Percentiles rank a stretch among this genome's conserved stretches.
Conservation (phyloP, 2,329 filamentous ascomycete genomes). For the Trichoderma sp. region DNA sequence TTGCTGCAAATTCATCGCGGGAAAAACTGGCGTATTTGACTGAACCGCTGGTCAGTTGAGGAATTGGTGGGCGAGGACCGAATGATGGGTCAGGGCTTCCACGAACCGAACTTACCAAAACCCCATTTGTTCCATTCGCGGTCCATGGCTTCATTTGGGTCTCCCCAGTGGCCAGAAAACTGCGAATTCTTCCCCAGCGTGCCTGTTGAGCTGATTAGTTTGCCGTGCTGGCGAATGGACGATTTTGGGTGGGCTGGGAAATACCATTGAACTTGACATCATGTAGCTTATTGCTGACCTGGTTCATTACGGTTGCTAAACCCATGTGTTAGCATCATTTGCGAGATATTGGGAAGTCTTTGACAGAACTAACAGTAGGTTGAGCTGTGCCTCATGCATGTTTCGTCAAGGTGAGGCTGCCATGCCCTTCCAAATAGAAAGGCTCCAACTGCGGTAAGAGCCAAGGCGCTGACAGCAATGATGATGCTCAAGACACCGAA, state of each 20-base stretch:
- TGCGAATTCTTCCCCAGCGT: neutral
- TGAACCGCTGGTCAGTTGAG: neutral
- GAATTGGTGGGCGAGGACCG: neutral
- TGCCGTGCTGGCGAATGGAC: no score
- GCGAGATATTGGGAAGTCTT: neutral
- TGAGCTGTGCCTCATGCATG: neutral
- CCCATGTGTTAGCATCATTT: neutral
- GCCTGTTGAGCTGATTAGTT: no score
- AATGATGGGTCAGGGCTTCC: neutral
- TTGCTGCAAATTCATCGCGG: neutral
- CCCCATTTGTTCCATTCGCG: slow-evolving; percentile 7
- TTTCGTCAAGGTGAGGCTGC: neutral
- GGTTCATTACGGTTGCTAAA: neutral
- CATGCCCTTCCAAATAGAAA: neutral
- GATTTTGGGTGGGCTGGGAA: neutral
- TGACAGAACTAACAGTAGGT: neutral
- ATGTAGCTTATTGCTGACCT: neutral
- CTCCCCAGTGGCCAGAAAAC: slow-evolving; percentile 3
- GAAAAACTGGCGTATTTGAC: slow-evolving; percentile 8
- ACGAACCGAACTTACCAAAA: slow-evolving; percentile 12
- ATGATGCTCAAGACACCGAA: no score
- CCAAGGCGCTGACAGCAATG: no score
- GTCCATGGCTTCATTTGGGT: slow-evolving; percentile 2
- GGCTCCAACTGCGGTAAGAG: neutral
- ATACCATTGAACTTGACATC: slow-evolving; percentile 7